Evolutionary conservation across 106 monocot genomes (phyloP), one percentile per base, ranked within the genome.

Genomic region (Agapanthus africanus): DNA sequence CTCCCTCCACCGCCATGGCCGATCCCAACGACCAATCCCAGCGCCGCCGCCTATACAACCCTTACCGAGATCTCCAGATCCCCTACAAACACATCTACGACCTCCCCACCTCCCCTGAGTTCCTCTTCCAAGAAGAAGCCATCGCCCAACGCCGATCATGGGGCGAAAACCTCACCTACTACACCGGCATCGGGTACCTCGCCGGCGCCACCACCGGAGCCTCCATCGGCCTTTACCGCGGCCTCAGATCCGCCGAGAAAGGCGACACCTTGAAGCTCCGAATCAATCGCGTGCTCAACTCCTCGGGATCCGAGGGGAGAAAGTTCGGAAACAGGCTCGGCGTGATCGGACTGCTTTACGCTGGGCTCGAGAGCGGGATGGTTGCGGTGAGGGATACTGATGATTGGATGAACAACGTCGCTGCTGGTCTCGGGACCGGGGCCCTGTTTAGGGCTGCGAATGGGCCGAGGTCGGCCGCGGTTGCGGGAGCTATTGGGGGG

Each of bases 401-500:
- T 47, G 91, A 91, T 65, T 87, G 87, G 87, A 68, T 82, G 47
- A 88, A 91, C 70, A 84, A 82, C 47, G 84, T 91, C 0, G 80
- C 65, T 0, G 85, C 82, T 0, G 91, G 91, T 7, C 80, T 88
- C 23, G 91, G 87, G 6, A 88, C 87, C 0, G 91, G 85, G 1
- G 78, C 75, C 9, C 65, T 91, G 1, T 87, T 68, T 68, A 84
- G 56, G 76, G 91, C 91, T 0, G 82, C 87, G 10, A 85, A 87
- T 25, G 87, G 87, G 25, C 78, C 80, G 30, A 60, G 91, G 31
- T 84, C 91, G 25, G 91, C 91, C 10, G 91, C 85, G 7, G 74
- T 91, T n/a, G 84, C 91, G 0, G 91, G 91, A 10, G 91, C 91
- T 9, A 72, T 92, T 1, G 91, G 91, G 5, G 88, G 91, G 7